Percentiles rank a stretch among this genome's conserved stretches.
Conservation (phyloP, 352 stramenopile species). For the Pythium phragmitis region DNA sequence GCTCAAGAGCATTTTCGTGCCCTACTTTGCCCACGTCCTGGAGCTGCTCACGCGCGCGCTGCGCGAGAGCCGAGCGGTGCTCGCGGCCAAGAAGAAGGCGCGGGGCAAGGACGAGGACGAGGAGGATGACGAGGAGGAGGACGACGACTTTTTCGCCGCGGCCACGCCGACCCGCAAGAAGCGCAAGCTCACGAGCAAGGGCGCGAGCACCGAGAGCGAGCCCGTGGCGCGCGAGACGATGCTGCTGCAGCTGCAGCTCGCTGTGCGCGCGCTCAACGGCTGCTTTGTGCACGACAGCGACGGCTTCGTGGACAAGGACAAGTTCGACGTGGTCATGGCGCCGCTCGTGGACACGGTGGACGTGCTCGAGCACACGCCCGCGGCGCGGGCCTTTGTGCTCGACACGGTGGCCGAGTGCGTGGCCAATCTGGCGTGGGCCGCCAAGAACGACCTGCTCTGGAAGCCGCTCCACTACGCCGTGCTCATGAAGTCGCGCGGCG, state of each 20-base stretch:
- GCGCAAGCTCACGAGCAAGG: conserved; percentile 42
- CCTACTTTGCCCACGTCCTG: conserved; percentile 82
- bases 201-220: conserved; percentile 2
- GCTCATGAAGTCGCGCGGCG: conserved; percentile 85
- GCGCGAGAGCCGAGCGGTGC: conserved; percentile 44
- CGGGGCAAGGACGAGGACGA: conserved; percentile 21
- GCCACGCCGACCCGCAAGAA: conserved; percentile 46
- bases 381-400: conserved; percentile 52
- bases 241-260: conserved; percentile 49
- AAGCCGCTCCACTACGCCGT: conserved; percentile 88
- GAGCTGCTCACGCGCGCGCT: conserved; percentile 54
- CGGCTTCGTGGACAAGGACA: conserved; percentile 87
- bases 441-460: conserved; percentile 87
- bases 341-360: conserved; percentile 79
- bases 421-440: conserved; percentile 82
- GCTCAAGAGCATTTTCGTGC: conserved; percentile 86
- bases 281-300: conserved; percentile 87
- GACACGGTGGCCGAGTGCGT: conserved; percentile 67
- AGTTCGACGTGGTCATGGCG: conserved; percentile 71
- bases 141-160: conserved; percentile 62
- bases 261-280: conserved; percentile 72
- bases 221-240: conserved; percentile 35
- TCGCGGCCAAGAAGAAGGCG: conserved; percentile 34
- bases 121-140: conserved; percentile 39
- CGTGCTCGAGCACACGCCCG: conserved; percentile 49